Evolutionary conservation across 495 filamentous ascomycete genomes (phyloP).

Genomic region (Hyaloscypha variabilis): DNA sequence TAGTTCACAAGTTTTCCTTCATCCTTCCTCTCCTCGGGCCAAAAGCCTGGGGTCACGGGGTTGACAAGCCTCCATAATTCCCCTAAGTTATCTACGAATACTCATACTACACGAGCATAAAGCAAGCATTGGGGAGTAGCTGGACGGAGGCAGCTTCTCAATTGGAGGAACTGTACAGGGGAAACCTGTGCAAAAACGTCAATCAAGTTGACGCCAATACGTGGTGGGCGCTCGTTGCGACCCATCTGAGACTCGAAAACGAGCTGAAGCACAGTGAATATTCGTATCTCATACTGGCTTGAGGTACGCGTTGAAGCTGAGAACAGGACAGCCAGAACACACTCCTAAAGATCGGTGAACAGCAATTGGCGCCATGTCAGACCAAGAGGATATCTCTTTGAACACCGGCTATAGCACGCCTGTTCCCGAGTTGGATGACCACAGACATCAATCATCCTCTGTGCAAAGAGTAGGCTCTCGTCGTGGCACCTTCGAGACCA

Average conservation of each 20-base stretch:
- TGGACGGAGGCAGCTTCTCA: constrained; percentile 15
- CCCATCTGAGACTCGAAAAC: constrained; percentile 30
- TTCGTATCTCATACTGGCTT: not conserved
- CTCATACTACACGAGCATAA: constrained; percentile 16
- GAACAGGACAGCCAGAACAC: not conserved
- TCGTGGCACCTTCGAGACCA: constrained; percentile 58
- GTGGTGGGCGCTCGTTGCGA: constrained; percentile 37
- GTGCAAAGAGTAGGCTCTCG: constrained; percentile 56
- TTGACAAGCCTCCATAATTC: constrained; percentile 97
- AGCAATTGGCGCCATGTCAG: constrained; percentile 53
- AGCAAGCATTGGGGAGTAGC: not conserved
- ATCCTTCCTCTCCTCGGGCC: constrained; percentile 92
- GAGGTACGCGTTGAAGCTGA: not conserved
- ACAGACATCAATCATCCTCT: constrained; percentile 77
- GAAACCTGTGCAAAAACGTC: constrained; percentile 32
- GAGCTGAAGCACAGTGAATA: not conserved
- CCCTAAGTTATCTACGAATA: constrained; percentile 33
- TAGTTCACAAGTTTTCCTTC: constrained; percentile 74
- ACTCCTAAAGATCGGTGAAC: not conserved
- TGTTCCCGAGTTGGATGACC: constrained; percentile 89
- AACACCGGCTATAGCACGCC: constrained; percentile 69
- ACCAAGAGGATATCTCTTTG: constrained; percentile 49
- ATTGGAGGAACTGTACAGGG: constrained; percentile 30
- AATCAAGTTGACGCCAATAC: constrained; percentile 37
- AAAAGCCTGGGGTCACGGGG: constrained; percentile 89